These are phyloP conservation scores for Gigaspora rosea DNA, from an alignment of 192 early-diverging fungal genomes.

Conservation along the genomic window DNA sequence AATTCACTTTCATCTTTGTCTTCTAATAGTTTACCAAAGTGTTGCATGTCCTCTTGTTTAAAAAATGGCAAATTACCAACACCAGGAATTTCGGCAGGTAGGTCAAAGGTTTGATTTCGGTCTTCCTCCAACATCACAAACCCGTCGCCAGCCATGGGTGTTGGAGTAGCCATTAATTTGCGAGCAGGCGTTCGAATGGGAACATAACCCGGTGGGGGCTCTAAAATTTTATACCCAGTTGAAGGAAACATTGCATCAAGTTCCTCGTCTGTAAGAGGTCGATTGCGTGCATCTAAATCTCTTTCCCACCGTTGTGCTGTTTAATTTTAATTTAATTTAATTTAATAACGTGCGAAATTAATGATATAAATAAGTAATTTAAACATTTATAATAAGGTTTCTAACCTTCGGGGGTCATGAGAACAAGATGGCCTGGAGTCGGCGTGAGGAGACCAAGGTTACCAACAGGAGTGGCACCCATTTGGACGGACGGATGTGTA, in stretches of 20 bases:
- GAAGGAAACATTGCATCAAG: constrained; percentile 92
- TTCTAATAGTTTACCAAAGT: constrained; percentile 90
- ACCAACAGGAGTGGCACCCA: constrained; percentile 80
- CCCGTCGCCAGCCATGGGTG: constrained; percentile 76
- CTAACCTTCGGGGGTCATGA: constrained; percentile 80
- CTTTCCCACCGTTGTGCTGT: constrained; percentile 73
- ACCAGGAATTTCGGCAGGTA: constrained; percentile 87
- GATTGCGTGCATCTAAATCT: constrained; percentile 86
- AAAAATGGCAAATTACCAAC: constrained; percentile 87
- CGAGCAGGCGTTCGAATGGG: constrained; percentile 96
- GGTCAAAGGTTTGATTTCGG: constrained; percentile 59
- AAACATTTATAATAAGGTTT: background rate
- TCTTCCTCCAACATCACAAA: constrained; percentile 89
- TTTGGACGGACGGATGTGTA: constrained; percentile 54
- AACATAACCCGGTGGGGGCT: constrained; percentile 82
- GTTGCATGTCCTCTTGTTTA: constrained; percentile 96
- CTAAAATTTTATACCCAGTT: constrained; percentile 89
- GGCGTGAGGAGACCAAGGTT: constrained; percentile 78
- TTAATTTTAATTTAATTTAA: background rate
- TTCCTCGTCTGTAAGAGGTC: constrained; percentile 88
- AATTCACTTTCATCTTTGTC: constrained; percentile 81
- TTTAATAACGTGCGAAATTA: background rate
- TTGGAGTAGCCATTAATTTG: constrained; percentile 93
- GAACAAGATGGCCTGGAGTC: constrained; percentile 63
- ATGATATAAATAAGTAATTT: background rate